Evolutionary conservation across 2,329 filamentous ascomycete genomes (phyloP).

Genomic region (Phaeoacremonium minimum): DNA sequence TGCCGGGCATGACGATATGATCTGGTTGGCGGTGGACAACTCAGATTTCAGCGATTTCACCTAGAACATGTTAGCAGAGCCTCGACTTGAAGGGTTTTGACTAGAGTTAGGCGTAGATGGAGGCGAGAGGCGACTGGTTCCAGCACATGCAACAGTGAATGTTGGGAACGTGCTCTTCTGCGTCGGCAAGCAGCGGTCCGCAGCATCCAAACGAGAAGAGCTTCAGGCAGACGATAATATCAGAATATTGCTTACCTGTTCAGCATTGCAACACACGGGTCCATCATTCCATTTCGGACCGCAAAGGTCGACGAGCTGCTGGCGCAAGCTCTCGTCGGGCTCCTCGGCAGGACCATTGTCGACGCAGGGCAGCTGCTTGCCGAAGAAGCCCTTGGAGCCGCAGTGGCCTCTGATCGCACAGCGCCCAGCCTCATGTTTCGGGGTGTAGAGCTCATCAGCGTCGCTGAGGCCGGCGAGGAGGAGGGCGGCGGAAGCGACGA

Average conservation of each 20-base stretch:
- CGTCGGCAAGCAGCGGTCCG: conserved; percentile 1
- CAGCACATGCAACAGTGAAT: too few relatives aligned
- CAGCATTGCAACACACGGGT: conserved; percentile 77
- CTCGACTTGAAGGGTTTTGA: too few relatives aligned
- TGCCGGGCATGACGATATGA: conserved; percentile 90
- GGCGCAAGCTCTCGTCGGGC: conserved; percentile 66
- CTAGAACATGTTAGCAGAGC: too few relatives aligned
- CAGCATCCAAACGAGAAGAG: too few relatives aligned
- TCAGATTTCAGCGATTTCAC: conserved; percentile 78
- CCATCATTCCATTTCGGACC: conserved; percentile 81
- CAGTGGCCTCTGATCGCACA: conserved; percentile 91
- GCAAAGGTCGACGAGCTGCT: conserved; percentile 79
- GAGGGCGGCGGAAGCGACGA: conserved; percentile 25
- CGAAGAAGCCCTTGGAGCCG: conserved; percentile 86
- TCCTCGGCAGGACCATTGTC: conserved; percentile 81
- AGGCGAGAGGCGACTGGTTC: background rate
- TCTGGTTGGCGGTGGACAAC: conserved; percentile 78
- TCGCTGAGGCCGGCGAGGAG: conserved; percentile 25
- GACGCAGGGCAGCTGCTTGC: conserved; percentile 82
- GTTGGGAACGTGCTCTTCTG: too few relatives aligned
- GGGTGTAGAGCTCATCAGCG: conserved; percentile 31
- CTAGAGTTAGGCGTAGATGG: background rate
- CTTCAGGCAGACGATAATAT: background rate
- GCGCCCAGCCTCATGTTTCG: conserved; percentile 77
- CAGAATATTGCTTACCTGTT: conserved; percentile 61